Conservation (phyloP, 208 protist genomes). For the Phytomonas francai region DNA sequence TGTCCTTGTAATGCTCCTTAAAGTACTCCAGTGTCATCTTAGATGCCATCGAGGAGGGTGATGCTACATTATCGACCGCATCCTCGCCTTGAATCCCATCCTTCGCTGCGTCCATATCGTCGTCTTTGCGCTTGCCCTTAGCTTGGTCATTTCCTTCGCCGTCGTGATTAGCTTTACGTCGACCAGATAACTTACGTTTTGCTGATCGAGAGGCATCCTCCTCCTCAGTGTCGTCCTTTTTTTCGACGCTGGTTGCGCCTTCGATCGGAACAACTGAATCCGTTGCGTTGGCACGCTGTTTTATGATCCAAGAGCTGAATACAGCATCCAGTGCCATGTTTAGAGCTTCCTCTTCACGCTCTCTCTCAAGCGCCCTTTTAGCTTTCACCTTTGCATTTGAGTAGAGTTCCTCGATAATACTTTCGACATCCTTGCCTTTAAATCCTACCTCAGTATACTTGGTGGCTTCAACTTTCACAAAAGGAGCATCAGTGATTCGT, state of each 20-base stretch:
- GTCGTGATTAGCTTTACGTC: not conserved
- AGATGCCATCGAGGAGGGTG: not conserved
- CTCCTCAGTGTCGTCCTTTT: constrained; percentile 9
- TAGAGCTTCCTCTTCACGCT: constrained; percentile 66
- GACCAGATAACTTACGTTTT: not conserved
- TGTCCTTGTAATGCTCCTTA: constrained; percentile 57
- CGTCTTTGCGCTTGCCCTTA: not conserved
- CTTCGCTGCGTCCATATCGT: constrained; percentile 1
- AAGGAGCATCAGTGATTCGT: constrained; percentile 94
- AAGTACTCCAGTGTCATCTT: constrained; percentile 75
- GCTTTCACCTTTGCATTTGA: constrained; percentile 87
- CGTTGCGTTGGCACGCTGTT: constrained; percentile 18
- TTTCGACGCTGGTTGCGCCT: constrained; percentile 5
- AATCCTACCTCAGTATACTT: constrained; percentile 97
- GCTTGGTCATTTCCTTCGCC: not conserved
- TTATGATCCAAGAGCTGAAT: constrained; percentile 54
- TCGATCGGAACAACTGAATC: not conserved
- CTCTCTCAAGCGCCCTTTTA: constrained; percentile 48
- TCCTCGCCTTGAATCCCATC: not conserved
- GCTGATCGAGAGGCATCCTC: constrained; percentile 11
- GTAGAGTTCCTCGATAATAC: constrained; percentile 94
- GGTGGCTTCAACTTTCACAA: constrained; percentile 97
- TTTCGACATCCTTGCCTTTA: constrained; percentile 95
- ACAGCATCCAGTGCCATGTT: constrained; percentile 73
- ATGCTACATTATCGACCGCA: not conserved